Conservation (phyloP, 495 filamentous ascomycete species). For the Lentithecium fluviatile region DNA sequence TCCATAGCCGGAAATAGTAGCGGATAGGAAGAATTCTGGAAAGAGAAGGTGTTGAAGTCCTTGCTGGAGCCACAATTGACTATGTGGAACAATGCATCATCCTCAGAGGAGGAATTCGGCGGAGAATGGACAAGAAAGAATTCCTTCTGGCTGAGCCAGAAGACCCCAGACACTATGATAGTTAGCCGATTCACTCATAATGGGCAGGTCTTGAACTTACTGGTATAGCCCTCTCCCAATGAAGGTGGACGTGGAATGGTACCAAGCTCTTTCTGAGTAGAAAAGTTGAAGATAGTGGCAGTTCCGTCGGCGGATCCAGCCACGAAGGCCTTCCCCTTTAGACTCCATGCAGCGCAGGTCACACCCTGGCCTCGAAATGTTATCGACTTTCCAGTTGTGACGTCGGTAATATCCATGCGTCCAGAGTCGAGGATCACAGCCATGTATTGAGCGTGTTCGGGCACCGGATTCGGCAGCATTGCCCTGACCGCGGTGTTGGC, state of each 20-base stretch:
- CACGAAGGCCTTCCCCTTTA: slow-evolving; percentile 85
- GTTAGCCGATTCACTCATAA: slow-evolving; percentile 25
- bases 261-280: slow-evolving; percentile 66
- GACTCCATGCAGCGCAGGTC: slow-evolving; percentile 88
- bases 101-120: slow-evolving; percentile 28
- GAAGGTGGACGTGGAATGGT: slow-evolving; percentile 74
- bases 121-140: slow-evolving; percentile 78
- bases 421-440: slow-evolving; percentile 79
- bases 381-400: slow-evolving; percentile 51
- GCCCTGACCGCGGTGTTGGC: slow-evolving; percentile 71
- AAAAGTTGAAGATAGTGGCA: slow-evolving; percentile 79
- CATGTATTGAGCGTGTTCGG: slow-evolving; percentile 61
- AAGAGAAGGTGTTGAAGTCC: slow-evolving; percentile 52
- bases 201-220: slow-evolving; percentile 47
- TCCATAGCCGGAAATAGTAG: slow-evolving; percentile 65
- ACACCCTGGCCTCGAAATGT: slow-evolving; percentile 63
- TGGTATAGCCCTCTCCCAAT: slow-evolving; percentile 64
- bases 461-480: slow-evolving; percentile 76
- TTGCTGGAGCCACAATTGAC: slow-evolving; percentile 66
- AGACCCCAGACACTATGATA: slow-evolving; percentile 72
- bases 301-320: slow-evolving; percentile 83
- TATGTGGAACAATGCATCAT: slow-evolving; percentile 68
- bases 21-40: slow-evolving; percentile 70
- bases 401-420: slow-evolving; percentile 77
- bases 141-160: slow-evolving; percentile 85